A percentile compares a stretch with the other conserved stretches of the same genome.
These are phyloP conservation scores for Penicillium alfredii DNA, from an alignment of 495 filamentous ascomycete genomes.

Conservation along the genomic window DNA sequence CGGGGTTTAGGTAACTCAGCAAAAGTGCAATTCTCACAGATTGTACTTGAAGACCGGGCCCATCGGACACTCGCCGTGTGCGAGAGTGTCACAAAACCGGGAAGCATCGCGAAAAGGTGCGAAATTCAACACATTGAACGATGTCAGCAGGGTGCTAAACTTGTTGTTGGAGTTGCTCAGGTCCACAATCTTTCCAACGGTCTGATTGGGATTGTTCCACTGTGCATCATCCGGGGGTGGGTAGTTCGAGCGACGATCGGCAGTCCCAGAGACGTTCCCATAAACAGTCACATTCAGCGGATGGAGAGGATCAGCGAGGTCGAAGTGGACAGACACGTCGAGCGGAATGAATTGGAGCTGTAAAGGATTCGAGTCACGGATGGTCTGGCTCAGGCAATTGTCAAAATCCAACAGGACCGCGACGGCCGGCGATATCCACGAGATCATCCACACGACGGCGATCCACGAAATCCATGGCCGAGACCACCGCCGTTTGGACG, in stretches of 20 bases:
- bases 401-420: constrained; percentile 69
- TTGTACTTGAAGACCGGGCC: constrained; percentile 62
- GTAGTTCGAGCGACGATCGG: constrained; percentile 34
- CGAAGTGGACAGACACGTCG: constrained; percentile 66
- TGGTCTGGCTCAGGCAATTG: constrained; percentile 69
- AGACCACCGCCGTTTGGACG: constrained; percentile 16
- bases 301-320: constrained; percentile 53
- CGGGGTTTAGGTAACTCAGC: neutral
- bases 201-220: constrained; percentile 51
- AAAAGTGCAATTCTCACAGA: constrained; percentile 40
- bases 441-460: constrained; percentile 20
- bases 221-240: constrained; percentile 46
- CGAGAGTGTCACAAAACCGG: constrained; percentile 58
- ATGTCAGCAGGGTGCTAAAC: constrained; percentile 63
- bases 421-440: constrained; percentile 16
- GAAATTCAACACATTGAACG: constrained; percentile 68
- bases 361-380: constrained; percentile 45
- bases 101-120: constrained; percentile 49
- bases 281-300: constrained; percentile 76
- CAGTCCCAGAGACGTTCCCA: constrained; percentile 77
- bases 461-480: constrained; percentile 18
- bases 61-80: constrained; percentile 66
- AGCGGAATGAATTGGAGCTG: constrained; percentile 78
- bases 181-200: constrained; percentile 71
- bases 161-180: constrained; percentile 46